Percentiles rank a stretch among this genome's conserved stretches.
These are phyloP conservation scores for Pulveroboletus sp. DNA, from an alignment of 768 basidiomycete genomes.

Conservation along the genomic window DNA sequence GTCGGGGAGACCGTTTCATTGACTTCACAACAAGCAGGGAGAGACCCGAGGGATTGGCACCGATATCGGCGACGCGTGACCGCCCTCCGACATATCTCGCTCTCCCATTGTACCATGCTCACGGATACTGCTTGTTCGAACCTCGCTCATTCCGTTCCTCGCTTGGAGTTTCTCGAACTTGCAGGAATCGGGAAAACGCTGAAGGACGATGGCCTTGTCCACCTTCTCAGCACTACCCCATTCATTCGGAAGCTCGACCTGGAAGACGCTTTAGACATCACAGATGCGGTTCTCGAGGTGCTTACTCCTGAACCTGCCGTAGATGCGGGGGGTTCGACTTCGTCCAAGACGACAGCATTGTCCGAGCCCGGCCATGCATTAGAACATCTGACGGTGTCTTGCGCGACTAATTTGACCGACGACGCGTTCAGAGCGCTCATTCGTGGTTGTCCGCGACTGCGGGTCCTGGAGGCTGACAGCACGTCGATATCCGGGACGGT, in stretches of 20 bases:
- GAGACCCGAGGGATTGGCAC: slow-evolving; percentile 46
- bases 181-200: slow-evolving; percentile 68
- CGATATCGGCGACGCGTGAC: slow-evolving; percentile 60
- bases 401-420: slow-evolving; percentile 59
- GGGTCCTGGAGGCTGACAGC: slow-evolving; percentile 71
- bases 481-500: slow-evolving; percentile 63
- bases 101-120: slow-evolving; percentile 67
- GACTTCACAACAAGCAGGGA: slow-evolving; percentile 60
- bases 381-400: slow-evolving; percentile 68
- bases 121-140: slow-evolving; percentile 74
- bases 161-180: slow-evolving; percentile 73
- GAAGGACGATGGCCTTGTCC: slow-evolving; percentile 68
- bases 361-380: slow-evolving; percentile 60
- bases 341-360: slow-evolving; percentile 13
- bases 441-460: slow-evolving; percentile 54
- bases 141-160: slow-evolving; percentile 64
- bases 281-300: slow-evolving; percentile 61
- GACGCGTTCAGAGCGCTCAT: slow-evolving; percentile 62
- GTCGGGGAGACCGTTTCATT: slow-evolving; percentile 44
- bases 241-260: slow-evolving; percentile 73
- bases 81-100: slow-evolving; percentile 62
- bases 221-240: slow-evolving; percentile 64
- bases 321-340: slow-evolving; percentile 4
- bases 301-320: slow-evolving; percentile 46
- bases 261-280: slow-evolving; percentile 76